Evolutionary conservation across 2,329 filamentous ascomycete species (phyloP), one percentile per base, ranked within the genome.

Genomic region (Drechslerella dactyloides): DNA sequence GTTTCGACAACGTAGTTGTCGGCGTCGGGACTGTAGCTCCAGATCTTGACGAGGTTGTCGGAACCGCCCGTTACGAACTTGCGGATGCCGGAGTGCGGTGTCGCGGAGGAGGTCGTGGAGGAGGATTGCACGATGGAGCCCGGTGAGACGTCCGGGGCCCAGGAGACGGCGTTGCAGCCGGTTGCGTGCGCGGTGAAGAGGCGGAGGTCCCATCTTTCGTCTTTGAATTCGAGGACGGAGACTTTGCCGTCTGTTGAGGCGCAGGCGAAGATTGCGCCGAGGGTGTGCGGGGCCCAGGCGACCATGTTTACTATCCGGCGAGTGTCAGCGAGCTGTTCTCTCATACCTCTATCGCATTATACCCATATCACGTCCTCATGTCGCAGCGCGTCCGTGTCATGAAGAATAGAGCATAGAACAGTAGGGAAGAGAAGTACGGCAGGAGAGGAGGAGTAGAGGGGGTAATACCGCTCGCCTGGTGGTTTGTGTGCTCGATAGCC

Each of bases 251-350:
- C 94, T 15, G 90, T 96, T 8, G 90, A 96, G 54, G 94, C 94
- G 80, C 92, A 96, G 62, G 94, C 94, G 60, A 99, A 88, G 58
- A 97, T 86, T 80, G 94, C 97, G 77, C 94, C 94, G 11, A 89
- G 89, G 81, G 97, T 94, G 78, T 97, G 93, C 0, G 94, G 94
- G n/a, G 93, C 90, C 94, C 94, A 99, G 35, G 93, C 88, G 55
- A 99, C 91, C 77, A 96, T 90, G 83, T 99, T 99, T 78, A 99
- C 94, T 57, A 72, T 78, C 76, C 33, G 56, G 42, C 70, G 55
- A 73, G 78, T 30, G 62, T 78, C 77, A 61, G 80, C 76, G 63
- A 59, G n/a, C n/a, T n/a, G n/a, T n/a, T n/a, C n/a, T n/a, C n/a
- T n/a, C n/a, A n/a, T n/a, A n/a, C n/a, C n/a, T n/a, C n/a, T n/a